A percentile compares a stretch with the other conserved stretches of the same genome.
phyloP scores from a whole-genome alignment of 139 green algal genomes.

The Tetradesmus lagerheimii region DNA sequence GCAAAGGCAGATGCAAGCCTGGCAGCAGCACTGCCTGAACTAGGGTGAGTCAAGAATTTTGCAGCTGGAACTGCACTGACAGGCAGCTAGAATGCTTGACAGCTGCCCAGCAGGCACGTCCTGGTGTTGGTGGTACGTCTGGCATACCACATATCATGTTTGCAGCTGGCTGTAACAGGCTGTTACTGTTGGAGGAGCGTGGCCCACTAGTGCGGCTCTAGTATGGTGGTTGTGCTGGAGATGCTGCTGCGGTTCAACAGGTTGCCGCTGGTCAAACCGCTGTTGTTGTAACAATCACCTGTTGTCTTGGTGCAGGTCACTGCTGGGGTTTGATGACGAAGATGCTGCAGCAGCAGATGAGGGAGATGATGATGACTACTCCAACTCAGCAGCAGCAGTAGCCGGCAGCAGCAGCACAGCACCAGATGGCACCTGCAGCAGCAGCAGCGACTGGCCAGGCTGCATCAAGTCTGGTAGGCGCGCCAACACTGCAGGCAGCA shows the following conservation, averaged over 20 bases:
- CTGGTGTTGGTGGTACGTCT: no score
- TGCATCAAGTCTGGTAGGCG: background rate
- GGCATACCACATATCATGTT: no score
- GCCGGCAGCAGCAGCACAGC: background rate
- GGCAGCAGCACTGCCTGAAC: conserved; percentile 38
- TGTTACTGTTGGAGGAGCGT: no score
- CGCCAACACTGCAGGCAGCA: background rate
- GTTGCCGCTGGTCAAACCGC: background rate
- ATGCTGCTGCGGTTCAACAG: background rate
- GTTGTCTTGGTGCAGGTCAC: background rate
- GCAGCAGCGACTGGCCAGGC: background rate
- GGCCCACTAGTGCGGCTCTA: background rate
- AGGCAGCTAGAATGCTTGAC: background rate
- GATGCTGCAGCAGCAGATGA: background rate
- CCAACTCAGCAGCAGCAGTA: background rate
- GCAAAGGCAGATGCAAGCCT: conserved; percentile 40
- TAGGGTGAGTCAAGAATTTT: conserved; percentile 41
- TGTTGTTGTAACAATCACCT: no score
- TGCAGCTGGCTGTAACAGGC: no score
- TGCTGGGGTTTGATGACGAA: background rate
- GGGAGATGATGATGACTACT: background rate
- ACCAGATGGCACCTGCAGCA: background rate
- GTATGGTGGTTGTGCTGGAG: background rate
- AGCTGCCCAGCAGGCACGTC: no score
- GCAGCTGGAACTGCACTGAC: no score